A percentile compares a stretch with the other conserved stretches of the same genome.
Conservation (phyloP, 352 stramenopile genomes). For the Globisporangium heterothallicum region DNA sequence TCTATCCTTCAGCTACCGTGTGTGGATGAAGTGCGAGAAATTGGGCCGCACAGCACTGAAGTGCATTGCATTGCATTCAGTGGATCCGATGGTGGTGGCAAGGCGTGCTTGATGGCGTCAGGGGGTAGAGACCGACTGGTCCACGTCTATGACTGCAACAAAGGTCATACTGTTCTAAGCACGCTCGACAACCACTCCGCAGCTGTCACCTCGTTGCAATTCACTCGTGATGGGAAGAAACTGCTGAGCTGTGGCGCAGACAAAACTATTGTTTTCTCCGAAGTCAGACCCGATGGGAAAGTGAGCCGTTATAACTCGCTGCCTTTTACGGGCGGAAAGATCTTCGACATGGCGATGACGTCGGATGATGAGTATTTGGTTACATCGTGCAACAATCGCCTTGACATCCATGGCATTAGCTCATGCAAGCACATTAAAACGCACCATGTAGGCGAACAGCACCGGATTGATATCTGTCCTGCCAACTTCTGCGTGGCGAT, state of each 20-base stretch:
- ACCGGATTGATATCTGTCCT: constrained; percentile 60
- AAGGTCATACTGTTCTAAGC: constrained; percentile 21
- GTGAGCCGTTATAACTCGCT: constrained; percentile 44
- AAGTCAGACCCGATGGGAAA: constrained; percentile 32
- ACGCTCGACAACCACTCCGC: constrained; percentile 81
- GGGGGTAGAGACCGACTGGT: constrained; percentile 76
- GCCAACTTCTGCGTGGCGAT: constrained; percentile 71
- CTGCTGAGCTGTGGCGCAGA: constrained; percentile 67
- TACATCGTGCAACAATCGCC: constrained; percentile 69
- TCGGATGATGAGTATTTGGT: constrained; percentile 65
- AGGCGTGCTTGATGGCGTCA: constrained; percentile 46
- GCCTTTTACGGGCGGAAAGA: constrained; percentile 49
- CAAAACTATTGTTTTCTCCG: constrained; percentile 63
- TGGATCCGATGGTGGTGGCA: constrained; percentile 7
- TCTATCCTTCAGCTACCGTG: constrained; percentile 39
- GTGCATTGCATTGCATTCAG: constrained; percentile 65
- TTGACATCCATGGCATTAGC: constrained; percentile 66
- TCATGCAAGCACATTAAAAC: constrained; percentile 56
- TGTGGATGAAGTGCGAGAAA: constrained; percentile 23
- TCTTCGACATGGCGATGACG: constrained; percentile 74
- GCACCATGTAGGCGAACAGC: constrained; percentile 69
- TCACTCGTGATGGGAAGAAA: constrained; percentile 63
- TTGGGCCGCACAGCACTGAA: constrained; percentile 62
- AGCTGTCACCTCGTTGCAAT: constrained; percentile 55
- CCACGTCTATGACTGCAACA: constrained; percentile 70